phyloP scores from a whole-genome alignment of 495 filamentous ascomycete species.

The Tuber borchii region DNA sequence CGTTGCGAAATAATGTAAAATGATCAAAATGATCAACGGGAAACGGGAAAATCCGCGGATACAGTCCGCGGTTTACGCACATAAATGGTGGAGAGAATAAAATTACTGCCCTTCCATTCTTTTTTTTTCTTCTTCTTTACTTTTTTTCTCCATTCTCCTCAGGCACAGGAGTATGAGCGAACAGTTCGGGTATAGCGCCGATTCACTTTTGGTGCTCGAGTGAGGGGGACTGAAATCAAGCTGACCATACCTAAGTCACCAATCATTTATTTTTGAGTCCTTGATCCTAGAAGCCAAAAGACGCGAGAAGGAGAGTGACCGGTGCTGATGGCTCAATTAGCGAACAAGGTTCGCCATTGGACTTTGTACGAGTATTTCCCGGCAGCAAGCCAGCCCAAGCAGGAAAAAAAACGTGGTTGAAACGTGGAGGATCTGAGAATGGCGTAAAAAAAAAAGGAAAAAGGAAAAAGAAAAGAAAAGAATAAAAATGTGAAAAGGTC shows the following conservation, averaged over 20 bases:
- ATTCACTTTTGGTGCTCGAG: neutral
- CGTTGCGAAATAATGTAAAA: neutral
- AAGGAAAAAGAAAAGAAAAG: neutral
- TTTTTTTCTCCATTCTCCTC: neutral
- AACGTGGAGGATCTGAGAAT: conserved; percentile 5
- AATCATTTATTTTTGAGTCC: neutral
- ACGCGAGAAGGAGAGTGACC: neutral
- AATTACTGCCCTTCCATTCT: neutral
- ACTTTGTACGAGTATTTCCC: neutral
- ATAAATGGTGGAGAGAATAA: neutral
- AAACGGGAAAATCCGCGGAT: neutral
- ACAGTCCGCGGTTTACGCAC: neutral
- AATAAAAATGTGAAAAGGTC: neutral
- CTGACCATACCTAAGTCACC: neutral
- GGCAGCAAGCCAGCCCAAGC: neutral
- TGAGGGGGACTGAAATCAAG: conserved; percentile 2
- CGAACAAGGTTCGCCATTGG: neutral
- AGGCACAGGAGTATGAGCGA: neutral
- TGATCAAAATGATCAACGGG: neutral
- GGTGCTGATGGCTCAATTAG: neutral
- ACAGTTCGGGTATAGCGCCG: neutral
- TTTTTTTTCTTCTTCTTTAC: neutral
- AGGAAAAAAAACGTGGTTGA: conserved; percentile 1
- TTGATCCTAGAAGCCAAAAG: neutral
- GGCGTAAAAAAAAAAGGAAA: neutral